Percentiles rank a stretch among this genome's conserved stretches.
These are phyloP conservation scores for Phytopythium chamaehyphon DNA, from an alignment of 352 stramenopile genomes.

Conservation along the genomic window DNA sequence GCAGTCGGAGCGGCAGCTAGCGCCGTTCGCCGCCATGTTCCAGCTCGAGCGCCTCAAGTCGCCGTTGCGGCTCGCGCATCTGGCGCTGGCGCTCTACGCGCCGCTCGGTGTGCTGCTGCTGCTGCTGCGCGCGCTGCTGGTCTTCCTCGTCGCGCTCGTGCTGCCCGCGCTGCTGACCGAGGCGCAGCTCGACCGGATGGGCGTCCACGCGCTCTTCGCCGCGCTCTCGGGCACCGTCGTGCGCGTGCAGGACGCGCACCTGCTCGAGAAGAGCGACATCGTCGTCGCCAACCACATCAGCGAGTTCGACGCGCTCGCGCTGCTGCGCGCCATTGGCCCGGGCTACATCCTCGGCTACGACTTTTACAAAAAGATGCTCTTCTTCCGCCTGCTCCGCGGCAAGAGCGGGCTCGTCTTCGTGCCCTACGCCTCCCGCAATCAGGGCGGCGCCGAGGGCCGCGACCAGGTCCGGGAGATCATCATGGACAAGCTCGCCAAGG, in stretches of 20 bases:
- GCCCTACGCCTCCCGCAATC: constrained; percentile 56
- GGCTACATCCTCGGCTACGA: constrained; percentile 69
- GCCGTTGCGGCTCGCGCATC: constrained; percentile 31
- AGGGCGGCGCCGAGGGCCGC: constrained; percentile 40
- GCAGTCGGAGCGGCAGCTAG: constrained; percentile 26
- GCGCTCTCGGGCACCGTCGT: constrained; percentile 48
- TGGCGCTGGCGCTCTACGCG: constrained; percentile 52
- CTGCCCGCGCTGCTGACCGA: constrained; percentile 39
- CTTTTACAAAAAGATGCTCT: constrained; percentile 83
- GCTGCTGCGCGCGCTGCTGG: constrained; percentile 25
- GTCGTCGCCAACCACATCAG: constrained; percentile 77
- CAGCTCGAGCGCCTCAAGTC: constrained; percentile 65
- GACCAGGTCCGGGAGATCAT: constrained; percentile 64
- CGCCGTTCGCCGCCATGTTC: constrained; percentile 55
- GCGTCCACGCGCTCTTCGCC: constrained; percentile 32
- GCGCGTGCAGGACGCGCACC: constrained; percentile 27
- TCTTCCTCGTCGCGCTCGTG: constrained; percentile 41
- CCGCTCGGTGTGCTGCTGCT: constrained; percentile 50
- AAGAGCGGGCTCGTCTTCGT: constrained; percentile 66
- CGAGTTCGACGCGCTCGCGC: constrained; percentile 62
- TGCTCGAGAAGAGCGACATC: constrained; percentile 36
- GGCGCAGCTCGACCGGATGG: constrained; percentile 39
- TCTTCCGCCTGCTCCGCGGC: constrained; percentile 57
- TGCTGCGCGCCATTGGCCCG: constrained; percentile 38
- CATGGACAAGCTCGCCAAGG: constrained; percentile 39